A percentile compares a stretch with the other conserved stretches of the same genome.
phyloP scores from a whole-genome alignment of 2,329 filamentous ascomycete species.

The Tricladium varicosporioides region DNA sequence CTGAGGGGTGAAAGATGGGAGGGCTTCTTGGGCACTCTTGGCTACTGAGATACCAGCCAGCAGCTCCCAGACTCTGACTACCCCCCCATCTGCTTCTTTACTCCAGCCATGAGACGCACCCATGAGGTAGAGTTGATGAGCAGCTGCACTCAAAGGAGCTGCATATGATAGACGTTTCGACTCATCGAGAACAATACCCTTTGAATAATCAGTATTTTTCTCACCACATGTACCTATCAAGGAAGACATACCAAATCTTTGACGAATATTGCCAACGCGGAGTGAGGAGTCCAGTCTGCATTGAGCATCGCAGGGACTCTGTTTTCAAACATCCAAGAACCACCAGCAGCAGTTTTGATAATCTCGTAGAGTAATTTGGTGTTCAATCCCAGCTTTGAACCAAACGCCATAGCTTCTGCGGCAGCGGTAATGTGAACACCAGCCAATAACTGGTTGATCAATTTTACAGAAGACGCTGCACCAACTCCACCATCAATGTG shows the following conservation, averaged over 20 bases:
- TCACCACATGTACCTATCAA: neutral
- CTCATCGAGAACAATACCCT: constrained; percentile 33
- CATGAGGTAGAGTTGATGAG: constrained; percentile 35
- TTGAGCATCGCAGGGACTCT: constrained; percentile 37
- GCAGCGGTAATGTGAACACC: constrained; percentile 55
- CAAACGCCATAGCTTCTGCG: constrained; percentile 56
- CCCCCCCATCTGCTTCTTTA: constrained; percentile 35
- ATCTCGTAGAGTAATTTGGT: constrained; percentile 46
- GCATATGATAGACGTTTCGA: constrained; percentile 30
- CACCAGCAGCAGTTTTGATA: constrained; percentile 38
- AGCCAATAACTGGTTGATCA: constrained; percentile 59
- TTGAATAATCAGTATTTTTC: neutral
- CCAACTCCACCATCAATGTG: constrained; percentile 57
- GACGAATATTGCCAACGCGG: constrained; percentile 37
- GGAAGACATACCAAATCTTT: constrained; percentile 31
- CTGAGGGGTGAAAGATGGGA: constrained; percentile 2
- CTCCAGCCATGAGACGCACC: constrained; percentile 34
- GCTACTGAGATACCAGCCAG: constrained; percentile 19
- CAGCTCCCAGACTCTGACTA: constrained; percentile 39
- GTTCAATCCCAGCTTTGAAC: constrained; percentile 50
- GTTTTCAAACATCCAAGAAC: constrained; percentile 40
- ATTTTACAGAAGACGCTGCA: constrained; percentile 58
- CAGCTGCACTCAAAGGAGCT: constrained; percentile 32
- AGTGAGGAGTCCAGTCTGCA: constrained; percentile 35
- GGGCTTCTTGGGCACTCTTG: constrained; percentile 1